Evolutionary conservation across 129 eudicot species (phyloP).

Genomic region (Solidago caesia): DNA sequence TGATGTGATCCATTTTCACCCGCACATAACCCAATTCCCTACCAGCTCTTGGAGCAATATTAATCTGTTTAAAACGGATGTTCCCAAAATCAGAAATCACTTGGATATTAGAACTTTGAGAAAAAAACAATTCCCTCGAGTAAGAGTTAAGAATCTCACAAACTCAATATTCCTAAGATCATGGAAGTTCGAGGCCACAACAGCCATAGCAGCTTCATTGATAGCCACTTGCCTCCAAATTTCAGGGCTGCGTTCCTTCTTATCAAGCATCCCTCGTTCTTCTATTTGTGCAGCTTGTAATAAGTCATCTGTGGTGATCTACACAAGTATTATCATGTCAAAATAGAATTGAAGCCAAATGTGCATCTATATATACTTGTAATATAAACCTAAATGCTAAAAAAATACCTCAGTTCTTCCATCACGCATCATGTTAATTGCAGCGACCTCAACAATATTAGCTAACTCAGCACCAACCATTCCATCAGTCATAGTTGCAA

Average conservation of each 20-base stretch:
- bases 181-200: slow-evolving; percentile 72
- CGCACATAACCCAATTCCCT: slow-evolving; percentile 83
- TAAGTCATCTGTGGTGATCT: slow-evolving; percentile 97
- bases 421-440: slow-evolving; percentile 87
- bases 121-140: slow-evolving; percentile 2
- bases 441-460: slow-evolving; percentile 88
- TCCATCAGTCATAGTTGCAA: slow-evolving; percentile 82
- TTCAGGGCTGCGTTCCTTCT: slow-evolving; percentile 68
- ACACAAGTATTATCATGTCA: slow-evolving; percentile 22
- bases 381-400: neutral
- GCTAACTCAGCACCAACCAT: slow-evolving; percentile 99
- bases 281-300: slow-evolving; percentile 94
- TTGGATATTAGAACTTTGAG: neutral
- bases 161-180: slow-evolving; percentile 77
- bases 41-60: slow-evolving; percentile 90
- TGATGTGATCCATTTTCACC: slow-evolving; percentile 66
- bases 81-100: neutral
- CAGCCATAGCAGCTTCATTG: slow-evolving; percentile 89
- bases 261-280: slow-evolving; percentile 89
- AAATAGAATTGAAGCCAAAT: neutral
- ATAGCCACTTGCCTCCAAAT: slow-evolving; percentile 90
- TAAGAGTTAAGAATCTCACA: slow-evolving; percentile 47
- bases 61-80: slow-evolving; percentile 48
- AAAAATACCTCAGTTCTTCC: slow-evolving; percentile 77
- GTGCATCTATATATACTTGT: neutral